phyloP scores from a whole-genome alignment of 2,329 filamentous ascomycete species.

The Aspergillus amoenus region DNA sequence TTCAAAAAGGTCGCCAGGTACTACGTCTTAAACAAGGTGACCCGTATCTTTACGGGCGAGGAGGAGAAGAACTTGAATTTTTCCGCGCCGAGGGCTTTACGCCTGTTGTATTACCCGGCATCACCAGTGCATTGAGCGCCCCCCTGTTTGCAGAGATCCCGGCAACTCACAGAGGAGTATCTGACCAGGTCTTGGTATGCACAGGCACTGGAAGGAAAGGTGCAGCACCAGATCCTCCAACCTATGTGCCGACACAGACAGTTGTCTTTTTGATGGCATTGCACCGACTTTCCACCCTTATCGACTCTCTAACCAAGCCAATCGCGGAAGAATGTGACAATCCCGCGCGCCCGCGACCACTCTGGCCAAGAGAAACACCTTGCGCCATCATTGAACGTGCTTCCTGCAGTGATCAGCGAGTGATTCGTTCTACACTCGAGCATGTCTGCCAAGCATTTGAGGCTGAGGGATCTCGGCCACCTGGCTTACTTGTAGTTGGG shows the following conservation, averaged over 20 bases:
- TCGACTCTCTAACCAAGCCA: slow-evolving; percentile 63
- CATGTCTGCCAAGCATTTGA: slow-evolving; percentile 81
- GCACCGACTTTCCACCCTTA: slow-evolving; percentile 74
- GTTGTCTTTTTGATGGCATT: slow-evolving; percentile 95
- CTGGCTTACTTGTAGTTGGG: slow-evolving; percentile 83
- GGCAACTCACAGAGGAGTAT: slow-evolving; percentile 81
- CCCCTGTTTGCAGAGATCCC: slow-evolving; percentile 88
- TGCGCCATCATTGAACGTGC: slow-evolving; percentile 93
- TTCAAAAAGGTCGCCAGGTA: slow-evolving; percentile 72
- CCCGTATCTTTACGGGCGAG: slow-evolving; percentile 92
- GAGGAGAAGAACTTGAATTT: slow-evolving; percentile 86
- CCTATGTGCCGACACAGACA: slow-evolving; percentile 73
- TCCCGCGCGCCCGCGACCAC: slow-evolving; percentile 20
- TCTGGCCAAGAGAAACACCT: slow-evolving; percentile 75
- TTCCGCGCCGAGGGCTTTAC: slow-evolving; percentile 72
- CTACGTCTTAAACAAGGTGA: slow-evolving; percentile 94
- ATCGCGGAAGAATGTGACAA: slow-evolving; percentile 26
- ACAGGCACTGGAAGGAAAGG: slow-evolving; percentile 94
- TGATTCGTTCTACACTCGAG: slow-evolving; percentile 82
- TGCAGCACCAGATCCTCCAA: slow-evolving; percentile 74
- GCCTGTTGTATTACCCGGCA: slow-evolving; percentile 77
- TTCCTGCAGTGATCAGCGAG: slow-evolving; percentile 88
- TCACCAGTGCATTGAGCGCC: slow-evolving; percentile 83
- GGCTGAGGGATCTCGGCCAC: slow-evolving; percentile 82
- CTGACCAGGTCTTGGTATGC: slow-evolving; percentile 93